Evolutionary conservation across 257 asterid genomes (phyloP), one percentile per base, ranked within the genome.

Genomic region (Parsonsia alboflavescens): DNA sequence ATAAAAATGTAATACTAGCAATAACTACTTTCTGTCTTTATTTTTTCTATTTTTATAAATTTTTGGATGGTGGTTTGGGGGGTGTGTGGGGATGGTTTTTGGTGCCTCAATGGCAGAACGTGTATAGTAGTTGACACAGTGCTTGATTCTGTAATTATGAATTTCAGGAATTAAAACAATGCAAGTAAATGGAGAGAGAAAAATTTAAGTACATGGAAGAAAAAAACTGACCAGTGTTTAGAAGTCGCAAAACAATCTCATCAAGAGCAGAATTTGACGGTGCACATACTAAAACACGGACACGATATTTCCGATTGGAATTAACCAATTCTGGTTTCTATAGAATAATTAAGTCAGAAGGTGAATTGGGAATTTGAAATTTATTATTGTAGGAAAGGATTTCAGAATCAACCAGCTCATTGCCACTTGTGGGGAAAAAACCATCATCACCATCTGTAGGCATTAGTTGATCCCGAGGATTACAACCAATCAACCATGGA

Each of bases 221-320:
- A 21, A 42, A 76, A 68, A 58, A 69, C 91, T 76, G 26, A 92
- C 99, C 99, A 48, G 94, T 90, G 79, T 82, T 87, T 65, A 90
- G 75, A 78, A 95, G 77, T 56, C 98, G 93, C 81, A 86, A 78
- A 52, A 95, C 98, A 80, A 95, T 95, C 86, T 95, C 99, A 84
- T 95, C 98, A 57, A 95, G 98, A 74, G 98, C 98, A 74, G 98
- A 89, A 80, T 95, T 95, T 76, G 99, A 95, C 57, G 99, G 99
- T 73, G 99, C 98, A 84, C 99, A 95, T 49, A 92, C 97, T 64
- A 95, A 88, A 49, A 90, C 98, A 59, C 97, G 98, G 61, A 90
- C 91, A 67, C 99, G 98, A 84, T 95, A 92, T 80, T 90, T 95
- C 75, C 99, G 88, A 80, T 87, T 88, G 75, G 99, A 87, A 69